Conservation (phyloP, 2,329 filamentous ascomycete genomes). For the Pseudocercospora musae region DNA sequence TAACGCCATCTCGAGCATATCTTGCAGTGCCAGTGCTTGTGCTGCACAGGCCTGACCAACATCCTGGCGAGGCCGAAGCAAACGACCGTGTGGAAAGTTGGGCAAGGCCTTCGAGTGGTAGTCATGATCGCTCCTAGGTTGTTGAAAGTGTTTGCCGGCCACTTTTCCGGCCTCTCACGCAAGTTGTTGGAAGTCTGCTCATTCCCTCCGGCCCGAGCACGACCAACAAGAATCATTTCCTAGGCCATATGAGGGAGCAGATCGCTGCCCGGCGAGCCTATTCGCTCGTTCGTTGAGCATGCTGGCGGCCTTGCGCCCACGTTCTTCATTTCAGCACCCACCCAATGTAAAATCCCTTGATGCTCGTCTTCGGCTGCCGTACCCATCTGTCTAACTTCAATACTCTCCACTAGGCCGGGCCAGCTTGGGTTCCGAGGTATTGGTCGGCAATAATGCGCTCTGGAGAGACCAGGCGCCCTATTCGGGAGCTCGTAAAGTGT, state of each 20-base stretch:
- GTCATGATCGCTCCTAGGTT: background rate
- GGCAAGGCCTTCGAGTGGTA: background rate
- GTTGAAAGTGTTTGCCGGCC: background rate
- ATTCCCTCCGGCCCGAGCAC: background rate
- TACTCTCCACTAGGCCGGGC: conserved; percentile 1
- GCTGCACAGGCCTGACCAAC: background rate
- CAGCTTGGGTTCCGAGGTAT: background rate
- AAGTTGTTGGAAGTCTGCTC: background rate
- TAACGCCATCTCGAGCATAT: conserved; percentile 2
- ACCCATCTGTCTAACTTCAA: background rate
- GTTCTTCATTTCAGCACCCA: background rate
- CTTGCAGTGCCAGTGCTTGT: conserved; percentile 1
- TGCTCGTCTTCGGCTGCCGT: background rate
- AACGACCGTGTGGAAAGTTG: conserved; percentile 2
- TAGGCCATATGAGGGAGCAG: background rate
- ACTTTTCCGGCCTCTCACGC: background rate
- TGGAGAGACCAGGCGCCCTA: background rate
- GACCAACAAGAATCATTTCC: background rate
- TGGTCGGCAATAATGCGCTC: background rate
- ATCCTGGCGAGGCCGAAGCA: background rate
- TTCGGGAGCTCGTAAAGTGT: background rate
- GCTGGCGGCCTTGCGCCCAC: background rate
- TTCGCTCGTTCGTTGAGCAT: conserved; percentile 4
- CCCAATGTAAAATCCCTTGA: background rate
- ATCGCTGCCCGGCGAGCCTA: background rate